A percentile compares a stretch with the other conserved stretches of the same genome.
These are phyloP conservation scores for Arachis stenosperma DNA, from an alignment of 306 rosid genomes.

Conservation along the genomic window DNA sequence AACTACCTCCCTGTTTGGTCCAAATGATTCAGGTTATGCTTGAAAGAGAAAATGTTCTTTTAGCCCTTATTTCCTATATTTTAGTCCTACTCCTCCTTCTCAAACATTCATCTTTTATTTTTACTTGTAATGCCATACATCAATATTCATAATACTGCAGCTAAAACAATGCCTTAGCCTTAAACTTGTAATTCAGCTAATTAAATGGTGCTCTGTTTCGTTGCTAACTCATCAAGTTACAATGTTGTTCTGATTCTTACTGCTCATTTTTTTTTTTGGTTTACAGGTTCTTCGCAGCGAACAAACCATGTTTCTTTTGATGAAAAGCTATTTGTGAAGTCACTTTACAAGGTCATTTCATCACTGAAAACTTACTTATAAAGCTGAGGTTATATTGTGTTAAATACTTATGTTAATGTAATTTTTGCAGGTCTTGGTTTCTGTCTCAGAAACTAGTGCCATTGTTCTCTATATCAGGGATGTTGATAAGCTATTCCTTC, in stretches of 20 bases:
- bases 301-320: constrained; percentile 63
- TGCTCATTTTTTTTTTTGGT: constrained; percentile 29
- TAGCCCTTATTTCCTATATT: background rate
- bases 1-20: constrained; percentile 54
- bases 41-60: background rate
- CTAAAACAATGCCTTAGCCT: background rate
- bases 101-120: constrained; percentile 5
- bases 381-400: background rate
- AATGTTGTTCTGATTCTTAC: background rate
- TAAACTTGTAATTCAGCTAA: background rate
- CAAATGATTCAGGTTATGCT: constrained; percentile 61
- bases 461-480: constrained; percentile 73
- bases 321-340: constrained; percentile 66
- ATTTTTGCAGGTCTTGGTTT: constrained; percentile 61
- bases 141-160: background rate
- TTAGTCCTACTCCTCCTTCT: constrained; percentile 5
- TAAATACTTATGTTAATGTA: background rate
- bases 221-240: background rate
- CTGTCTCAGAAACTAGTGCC: constrained; percentile 64
- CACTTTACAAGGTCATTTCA: constrained; percentile 68
- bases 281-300: constrained; percentile 57
- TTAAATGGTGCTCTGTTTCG: background rate
- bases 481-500: constrained; percentile 63
- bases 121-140: background rate
- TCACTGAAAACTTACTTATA: background rate